These are phyloP conservation scores for Suhomyces faveliae DNA, from an alignment of 805 yeast species.

Conservation along the genomic window DNA sequence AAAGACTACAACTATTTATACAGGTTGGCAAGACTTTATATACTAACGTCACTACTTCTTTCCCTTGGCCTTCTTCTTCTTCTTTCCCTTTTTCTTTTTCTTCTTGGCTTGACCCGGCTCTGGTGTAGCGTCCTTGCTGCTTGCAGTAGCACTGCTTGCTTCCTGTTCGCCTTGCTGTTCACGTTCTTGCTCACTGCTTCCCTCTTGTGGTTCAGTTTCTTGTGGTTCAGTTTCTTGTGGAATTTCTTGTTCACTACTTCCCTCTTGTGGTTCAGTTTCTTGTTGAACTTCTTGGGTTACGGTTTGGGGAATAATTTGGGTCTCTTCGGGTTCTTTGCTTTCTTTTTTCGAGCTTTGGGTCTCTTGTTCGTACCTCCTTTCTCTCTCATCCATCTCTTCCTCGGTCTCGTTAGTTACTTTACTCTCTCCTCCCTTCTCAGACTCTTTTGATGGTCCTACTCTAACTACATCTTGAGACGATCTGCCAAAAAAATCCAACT, in stretches of 20 bases:
- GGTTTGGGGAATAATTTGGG: not conserved
- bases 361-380: conserved; percentile 28
- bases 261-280: conserved; percentile 7
- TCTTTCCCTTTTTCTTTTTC: conserved; percentile 5
- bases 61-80: not conserved
- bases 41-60: not conserved
- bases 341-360: conserved; percentile 3
- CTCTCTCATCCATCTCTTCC: conserved; percentile 34
- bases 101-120: not conserved
- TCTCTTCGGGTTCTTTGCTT: not conserved
- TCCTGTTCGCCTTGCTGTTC: not conserved
- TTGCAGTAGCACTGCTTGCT: conserved; percentile 1
- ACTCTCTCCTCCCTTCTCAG: conserved; percentile 6
- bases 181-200: not conserved
- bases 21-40: no score
- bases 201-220: not conserved
- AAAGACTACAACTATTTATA: no score
- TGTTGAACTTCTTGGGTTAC: conserved; percentile 1
- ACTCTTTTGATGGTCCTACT: conserved; percentile 27
- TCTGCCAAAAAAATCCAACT: conserved; percentile 60
- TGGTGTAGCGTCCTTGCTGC: conserved; percentile 3
- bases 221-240: no score
- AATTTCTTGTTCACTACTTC: no score
- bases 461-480: conserved; percentile 18
- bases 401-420: conserved; percentile 31